These are phyloP conservation scores for Cadophora malorum DNA, from an alignment of 2,329 filamentous ascomycete species.

Conservation along the genomic window DNA sequence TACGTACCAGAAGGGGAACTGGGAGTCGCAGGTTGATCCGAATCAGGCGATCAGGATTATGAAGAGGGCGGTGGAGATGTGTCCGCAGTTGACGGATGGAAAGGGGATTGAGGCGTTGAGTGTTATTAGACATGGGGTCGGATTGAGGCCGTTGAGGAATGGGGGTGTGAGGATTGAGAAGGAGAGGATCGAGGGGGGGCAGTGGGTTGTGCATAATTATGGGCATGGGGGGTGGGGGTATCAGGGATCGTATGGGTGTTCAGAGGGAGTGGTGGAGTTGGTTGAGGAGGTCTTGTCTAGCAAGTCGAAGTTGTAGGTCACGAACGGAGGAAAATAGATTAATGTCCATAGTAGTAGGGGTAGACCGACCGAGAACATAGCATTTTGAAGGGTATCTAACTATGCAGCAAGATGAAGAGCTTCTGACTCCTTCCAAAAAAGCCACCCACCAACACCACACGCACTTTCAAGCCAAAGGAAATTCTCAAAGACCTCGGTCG, in stretches of 20 bases:
- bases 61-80: constrained; percentile 65
- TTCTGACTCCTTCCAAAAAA: constrained; percentile 12
- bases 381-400: neutral
- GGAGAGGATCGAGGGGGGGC: constrained; percentile 58
- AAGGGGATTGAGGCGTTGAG: constrained; percentile 67
- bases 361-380: neutral
- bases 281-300: constrained; percentile 58
- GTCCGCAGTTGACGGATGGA: constrained; percentile 60
- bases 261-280: constrained; percentile 68
- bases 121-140: constrained; percentile 71
- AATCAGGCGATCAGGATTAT: constrained; percentile 71
- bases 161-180: constrained; percentile 68
- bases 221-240: constrained; percentile 69
- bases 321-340: neutral
- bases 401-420: neutral
- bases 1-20: constrained; percentile 68
- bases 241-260: constrained; percentile 71
- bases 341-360: neutral
- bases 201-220: constrained; percentile 66
- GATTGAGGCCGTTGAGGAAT: constrained; percentile 66
- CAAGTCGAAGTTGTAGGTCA: constrained; percentile 35
- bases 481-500: neutral
- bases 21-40: constrained; percentile 67
- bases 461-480: constrained; percentile 25
- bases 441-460: constrained; percentile 10